Conservation (phyloP, 148 eudicot genomes). For the Hydrangea macrophylla region DNA sequence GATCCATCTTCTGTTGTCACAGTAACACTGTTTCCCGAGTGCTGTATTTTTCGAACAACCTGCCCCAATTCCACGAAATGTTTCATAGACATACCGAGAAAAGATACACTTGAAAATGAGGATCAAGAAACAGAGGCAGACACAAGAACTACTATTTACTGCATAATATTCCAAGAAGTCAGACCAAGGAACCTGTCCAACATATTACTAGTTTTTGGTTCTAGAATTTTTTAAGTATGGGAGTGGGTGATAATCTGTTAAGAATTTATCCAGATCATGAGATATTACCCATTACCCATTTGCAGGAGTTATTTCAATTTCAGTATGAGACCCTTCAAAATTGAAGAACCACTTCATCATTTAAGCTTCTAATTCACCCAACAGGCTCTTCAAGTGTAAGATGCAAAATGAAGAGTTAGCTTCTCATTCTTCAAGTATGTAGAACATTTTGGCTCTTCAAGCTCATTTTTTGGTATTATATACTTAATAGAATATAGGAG, state of each 20-base stretch:
- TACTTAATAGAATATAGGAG: too few species aligned
- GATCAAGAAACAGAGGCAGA: slow-evolving; percentile 6
- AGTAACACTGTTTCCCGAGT: slow-evolving; percentile 65
- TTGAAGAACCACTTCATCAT: too few species aligned
- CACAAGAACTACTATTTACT: slow-evolving; percentile 4
- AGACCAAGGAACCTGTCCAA: slow-evolving; percentile 22
- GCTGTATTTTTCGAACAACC: slow-evolving; percentile 80
- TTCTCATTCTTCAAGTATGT: too few species aligned
- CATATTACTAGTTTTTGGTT: neutral
- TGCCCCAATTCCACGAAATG: slow-evolving; percentile 32
- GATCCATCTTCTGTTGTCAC: slow-evolving; percentile 79
- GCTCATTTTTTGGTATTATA: too few species aligned
- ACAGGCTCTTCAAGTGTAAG: too few species aligned
- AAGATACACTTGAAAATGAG: neutral
- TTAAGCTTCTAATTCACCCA: too few species aligned
- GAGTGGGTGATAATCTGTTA: neutral
- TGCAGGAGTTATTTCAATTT: slow-evolving; percentile 1
- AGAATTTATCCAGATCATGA: slow-evolving; percentile 10
- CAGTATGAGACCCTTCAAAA: neutral
- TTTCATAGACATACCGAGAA: neutral
- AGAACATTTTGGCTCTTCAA: too few species aligned
- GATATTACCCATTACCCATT: neutral
- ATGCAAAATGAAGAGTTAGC: too few species aligned
- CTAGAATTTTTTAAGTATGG: neutral
- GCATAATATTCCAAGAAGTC: slow-evolving; percentile 18